A percentile compares a stretch with the other conserved stretches of the same genome.
Evolutionary conservation across 441 rosid species (phyloP).

Genomic region (Populus hybrid): DNA sequence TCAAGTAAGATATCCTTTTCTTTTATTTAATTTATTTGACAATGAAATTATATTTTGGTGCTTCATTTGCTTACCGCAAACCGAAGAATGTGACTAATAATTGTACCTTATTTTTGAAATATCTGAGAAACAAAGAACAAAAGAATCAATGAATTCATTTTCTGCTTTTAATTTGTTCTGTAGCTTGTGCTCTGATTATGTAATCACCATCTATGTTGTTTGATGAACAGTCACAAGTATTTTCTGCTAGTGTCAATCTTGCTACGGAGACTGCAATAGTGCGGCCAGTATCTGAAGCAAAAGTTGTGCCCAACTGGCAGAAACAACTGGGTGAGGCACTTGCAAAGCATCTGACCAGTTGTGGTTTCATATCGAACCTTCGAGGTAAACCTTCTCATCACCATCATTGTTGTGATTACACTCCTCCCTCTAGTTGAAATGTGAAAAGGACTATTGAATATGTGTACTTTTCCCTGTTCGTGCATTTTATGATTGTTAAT

Average conservation of each 20-base stretch:
- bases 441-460: neutral
- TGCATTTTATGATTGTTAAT: neutral
- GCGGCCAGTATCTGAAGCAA: constrained; percentile 85
- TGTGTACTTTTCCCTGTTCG: neutral
- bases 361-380: constrained; percentile 77
- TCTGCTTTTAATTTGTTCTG: neutral
- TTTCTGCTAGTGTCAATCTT: constrained; percentile 84
- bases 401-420: neutral
- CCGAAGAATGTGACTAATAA: neutral
- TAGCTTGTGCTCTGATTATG: neutral
- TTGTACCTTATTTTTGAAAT: neutral
- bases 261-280: constrained; percentile 89
- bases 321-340: constrained; percentile 78
- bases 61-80: neutral
- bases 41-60: neutral
- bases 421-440: neutral
- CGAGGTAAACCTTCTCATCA: constrained; percentile 49
- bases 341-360: constrained; percentile 77
- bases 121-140: neutral
- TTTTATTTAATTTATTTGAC: neutral
- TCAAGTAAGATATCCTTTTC: constrained; percentile 51
- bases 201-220: neutral
- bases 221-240: constrained; percentile 75
- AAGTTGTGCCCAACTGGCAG: constrained; percentile 67
- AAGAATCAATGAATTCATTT: neutral